Conservation (phyloP, 331 rosid genomes). For the Dryas integrifolia region DNA sequence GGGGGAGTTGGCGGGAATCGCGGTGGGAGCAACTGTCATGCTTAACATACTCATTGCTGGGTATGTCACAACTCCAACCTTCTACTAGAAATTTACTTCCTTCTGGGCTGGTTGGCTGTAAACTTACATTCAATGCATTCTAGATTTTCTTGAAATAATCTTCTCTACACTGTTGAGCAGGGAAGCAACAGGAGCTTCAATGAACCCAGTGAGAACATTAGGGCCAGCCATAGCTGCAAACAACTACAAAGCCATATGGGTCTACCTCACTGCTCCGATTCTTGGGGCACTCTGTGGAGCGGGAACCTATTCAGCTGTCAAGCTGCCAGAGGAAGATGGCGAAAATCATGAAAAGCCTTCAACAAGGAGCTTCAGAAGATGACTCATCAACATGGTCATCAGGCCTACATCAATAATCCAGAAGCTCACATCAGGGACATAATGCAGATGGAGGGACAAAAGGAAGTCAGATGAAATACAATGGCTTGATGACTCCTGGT, state of each 20-base stretch:
- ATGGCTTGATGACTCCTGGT: not conserved
- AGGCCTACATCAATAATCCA: constrained; percentile 7
- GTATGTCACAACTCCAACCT: constrained; percentile 40
- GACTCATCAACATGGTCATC: constrained; percentile 26
- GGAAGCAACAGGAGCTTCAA: constrained; percentile 72
- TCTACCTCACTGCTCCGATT: constrained; percentile 75
- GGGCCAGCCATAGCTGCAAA: constrained; percentile 90
- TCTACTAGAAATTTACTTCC: not conserved
- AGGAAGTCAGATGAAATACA: not conserved
- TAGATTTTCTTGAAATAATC: not conserved
- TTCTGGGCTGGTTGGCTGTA: not conserved
- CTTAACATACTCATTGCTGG: constrained; percentile 84
- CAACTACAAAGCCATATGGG: constrained; percentile 78
- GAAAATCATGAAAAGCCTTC: constrained; percentile 39
- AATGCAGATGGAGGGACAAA: not conserved
- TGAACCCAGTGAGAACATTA: constrained; percentile 84
- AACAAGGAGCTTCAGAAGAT: constrained; percentile 54
- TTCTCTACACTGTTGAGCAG: constrained; percentile 32
- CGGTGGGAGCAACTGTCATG: constrained; percentile 93
- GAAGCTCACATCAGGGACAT: constrained; percentile 16
- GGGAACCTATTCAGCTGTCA: constrained; percentile 68
- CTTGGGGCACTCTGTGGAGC: constrained; percentile 79
- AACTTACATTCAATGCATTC: not conserved
- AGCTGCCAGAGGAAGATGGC: constrained; percentile 55
- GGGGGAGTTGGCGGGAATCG: constrained; percentile 81